A percentile compares a stretch with the other conserved stretches of the same genome.
Evolutionary conservation across 768 basidiomycete species (phyloP).

Genomic region (Amanita polypyramis): DNA sequence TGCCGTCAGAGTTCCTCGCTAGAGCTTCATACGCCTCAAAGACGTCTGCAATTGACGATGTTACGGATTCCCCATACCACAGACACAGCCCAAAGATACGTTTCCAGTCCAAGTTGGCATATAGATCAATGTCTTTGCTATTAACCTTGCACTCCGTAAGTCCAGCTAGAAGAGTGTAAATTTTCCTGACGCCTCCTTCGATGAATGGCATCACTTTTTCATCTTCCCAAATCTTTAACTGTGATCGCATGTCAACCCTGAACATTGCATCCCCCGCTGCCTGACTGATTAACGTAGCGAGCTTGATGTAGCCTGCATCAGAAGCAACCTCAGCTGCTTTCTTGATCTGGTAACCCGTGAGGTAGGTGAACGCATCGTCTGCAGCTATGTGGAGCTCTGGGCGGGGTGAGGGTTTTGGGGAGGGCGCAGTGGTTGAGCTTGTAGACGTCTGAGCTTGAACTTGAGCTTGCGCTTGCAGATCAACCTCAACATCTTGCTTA

Average conservation of each 20-base stretch:
- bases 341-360: constrained; percentile 85
- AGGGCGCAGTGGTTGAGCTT: neutral
- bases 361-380: constrained; percentile 59
- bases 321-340: constrained; percentile 68
- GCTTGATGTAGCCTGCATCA: constrained; percentile 67
- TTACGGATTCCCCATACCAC: constrained; percentile 76
- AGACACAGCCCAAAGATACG: constrained; percentile 81
- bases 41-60: constrained; percentile 60
- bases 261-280: constrained; percentile 71
- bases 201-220: constrained; percentile 64
- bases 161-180: constrained; percentile 82
- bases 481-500: constrained; percentile 57
- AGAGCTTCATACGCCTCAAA: constrained; percentile 50
- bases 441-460: constrained; percentile 10
- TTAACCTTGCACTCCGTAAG: constrained; percentile 28
- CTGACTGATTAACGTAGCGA: constrained; percentile 86
- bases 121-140: constrained; percentile 26
- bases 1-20: constrained; percentile 21
- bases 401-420: constrained; percentile 5
- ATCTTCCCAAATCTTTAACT: constrained; percentile 76
- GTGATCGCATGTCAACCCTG: constrained; percentile 59
- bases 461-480: constrained; percentile 31
- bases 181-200: constrained; percentile 49
- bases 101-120: constrained; percentile 85
- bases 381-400: constrained; percentile 26